Evolutionary conservation across 306 rosid species (phyloP), one percentile per base, ranked within the genome.

Genomic region (Prosopis cineraria): DNA sequence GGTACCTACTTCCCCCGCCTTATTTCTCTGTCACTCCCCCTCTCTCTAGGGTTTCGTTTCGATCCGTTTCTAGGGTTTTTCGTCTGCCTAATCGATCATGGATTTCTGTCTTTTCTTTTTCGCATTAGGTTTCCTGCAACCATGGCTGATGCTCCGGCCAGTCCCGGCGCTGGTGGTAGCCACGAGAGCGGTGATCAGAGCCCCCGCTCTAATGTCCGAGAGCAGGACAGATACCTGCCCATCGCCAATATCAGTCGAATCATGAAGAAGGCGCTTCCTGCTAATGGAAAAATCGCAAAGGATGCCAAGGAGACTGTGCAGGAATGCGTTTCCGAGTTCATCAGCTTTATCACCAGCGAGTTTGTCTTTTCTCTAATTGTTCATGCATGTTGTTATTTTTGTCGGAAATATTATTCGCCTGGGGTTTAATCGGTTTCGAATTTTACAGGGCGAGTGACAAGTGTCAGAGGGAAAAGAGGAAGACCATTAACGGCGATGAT

Each of bases 321-420:
- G 70, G 98, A 96, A 72, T 96, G 99, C 73, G 97, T 96, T 20
- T 96, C 99, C 0, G 97, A 96, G 87, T 96, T 96, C 88, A 91
- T 96, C 71, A 96, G 98, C 88, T 96, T 96, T 85, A 80, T 96
- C 75, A 96, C 99, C 48, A 93, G 93, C 97, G 99, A 93, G 99
- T 96, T 69, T 22, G 87, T 36, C 40, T 31, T 67, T 29, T 56
- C 11, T 64, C 27, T 17, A 40, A 13, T 0, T n/a, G 50, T 50
- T n/a, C 10, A 0, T 34, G 14, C 29, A 10, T 36, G 27, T 68
- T 10, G 17, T 10, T 24, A 0, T 66, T 17, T 19, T 31, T 36
- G 45, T 65, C 1, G 70, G 31, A 65, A 36, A 40, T 67, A 40
- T 67, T 67, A 10, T n/a, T 33, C 2, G 12, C 34, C 39, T 30